phyloP scores from a whole-genome alignment of 2,329 filamentous ascomycete genomes.

The Cladosporium sphaerospermum region DNA sequence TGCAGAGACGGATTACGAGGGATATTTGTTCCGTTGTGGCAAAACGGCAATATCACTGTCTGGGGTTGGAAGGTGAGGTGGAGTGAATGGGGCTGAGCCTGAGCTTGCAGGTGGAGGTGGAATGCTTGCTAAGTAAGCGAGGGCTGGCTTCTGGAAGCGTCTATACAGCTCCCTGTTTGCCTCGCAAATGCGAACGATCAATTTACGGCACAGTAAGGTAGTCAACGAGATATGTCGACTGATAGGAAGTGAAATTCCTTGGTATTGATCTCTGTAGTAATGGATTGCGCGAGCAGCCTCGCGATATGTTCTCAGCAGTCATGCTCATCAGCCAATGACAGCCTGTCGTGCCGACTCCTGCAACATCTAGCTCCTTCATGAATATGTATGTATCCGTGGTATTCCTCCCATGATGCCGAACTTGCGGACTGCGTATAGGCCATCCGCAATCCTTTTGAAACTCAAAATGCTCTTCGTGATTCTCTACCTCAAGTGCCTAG shows the following conservation, averaged over 20 bases:
- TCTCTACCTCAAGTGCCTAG: not conserved
- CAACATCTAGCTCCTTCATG: not conserved
- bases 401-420: not conserved
- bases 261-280: too few species aligned
- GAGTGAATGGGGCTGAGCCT: not conserved
- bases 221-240: too few species aligned
- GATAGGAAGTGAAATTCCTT: too few species aligned
- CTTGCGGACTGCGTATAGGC: not conserved
- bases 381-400: not conserved
- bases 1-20: not conserved
- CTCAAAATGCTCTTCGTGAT: not conserved
- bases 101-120: not conserved
- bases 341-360: too few species aligned
- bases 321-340: too few species aligned
- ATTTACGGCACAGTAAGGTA: too few species aligned
- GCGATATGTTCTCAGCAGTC: too few species aligned
- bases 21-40: not conserved
- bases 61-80: not conserved
- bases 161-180: not conserved
- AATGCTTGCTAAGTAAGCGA: not conserved
- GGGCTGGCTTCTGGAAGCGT: constrained; percentile 9
- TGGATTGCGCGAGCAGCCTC: too few species aligned
- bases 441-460: not conserved
- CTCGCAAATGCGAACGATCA: too few species aligned
- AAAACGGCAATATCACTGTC: not conserved